Conservation (phyloP, 345 rosid species). For the Nephelium lappaceum region DNA sequence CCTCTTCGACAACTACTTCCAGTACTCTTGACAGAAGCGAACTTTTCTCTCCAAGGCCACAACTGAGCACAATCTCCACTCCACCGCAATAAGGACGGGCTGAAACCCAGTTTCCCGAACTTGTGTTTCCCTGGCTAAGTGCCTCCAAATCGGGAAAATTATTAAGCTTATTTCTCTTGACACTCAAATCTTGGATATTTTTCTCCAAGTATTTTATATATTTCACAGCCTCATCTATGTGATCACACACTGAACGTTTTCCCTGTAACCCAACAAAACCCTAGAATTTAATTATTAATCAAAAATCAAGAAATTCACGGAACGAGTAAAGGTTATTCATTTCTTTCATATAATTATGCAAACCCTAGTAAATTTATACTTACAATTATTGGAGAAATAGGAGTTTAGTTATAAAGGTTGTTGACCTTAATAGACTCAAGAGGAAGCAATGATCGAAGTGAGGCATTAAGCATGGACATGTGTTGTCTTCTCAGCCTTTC, state of each 20-base stretch:
- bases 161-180: slow-evolving; percentile 41
- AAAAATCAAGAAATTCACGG: background rate
- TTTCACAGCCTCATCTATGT: slow-evolving; percentile 47
- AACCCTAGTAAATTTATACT: background rate
- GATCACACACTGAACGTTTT: slow-evolving; percentile 53
- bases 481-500: slow-evolving; percentile 53
- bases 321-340: too few relatives aligned
- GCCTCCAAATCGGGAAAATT: background rate
- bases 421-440: slow-evolving; percentile 44
- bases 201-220: slow-evolving; percentile 37
- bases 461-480: slow-evolving; percentile 38
- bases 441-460: slow-evolving; percentile 56
- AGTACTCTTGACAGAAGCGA: slow-evolving; percentile 33
- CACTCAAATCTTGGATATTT: slow-evolving; percentile 32
- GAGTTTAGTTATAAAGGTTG: background rate
- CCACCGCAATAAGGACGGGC: slow-evolving; percentile 29
- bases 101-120: slow-evolving; percentile 5
- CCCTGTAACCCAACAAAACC: slow-evolving; percentile 44
- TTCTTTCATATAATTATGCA: too few relatives aligned
- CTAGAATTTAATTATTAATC: slow-evolving; percentile 3
- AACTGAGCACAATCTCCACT: slow-evolving; percentile 32
- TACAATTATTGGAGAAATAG: background rate
- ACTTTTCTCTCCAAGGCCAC: slow-evolving; percentile 21
- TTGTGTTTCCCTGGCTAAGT: background rate
- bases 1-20: slow-evolving; percentile 5